Evolutionary conservation across 768 basidiomycete genomes (phyloP).

Genomic region (Boletus pseudopeckii): DNA sequence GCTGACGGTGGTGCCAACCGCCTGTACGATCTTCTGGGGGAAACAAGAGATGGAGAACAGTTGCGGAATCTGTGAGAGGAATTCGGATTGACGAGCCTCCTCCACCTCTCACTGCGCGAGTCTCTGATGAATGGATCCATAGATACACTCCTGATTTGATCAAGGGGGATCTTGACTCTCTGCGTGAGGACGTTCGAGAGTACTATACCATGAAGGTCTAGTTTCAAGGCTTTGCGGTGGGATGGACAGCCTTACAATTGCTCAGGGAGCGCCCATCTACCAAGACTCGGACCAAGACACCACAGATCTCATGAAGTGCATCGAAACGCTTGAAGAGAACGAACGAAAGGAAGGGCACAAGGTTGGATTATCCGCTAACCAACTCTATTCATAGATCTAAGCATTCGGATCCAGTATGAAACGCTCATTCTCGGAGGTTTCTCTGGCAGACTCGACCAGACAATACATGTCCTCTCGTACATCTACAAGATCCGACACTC

Average conservation of each 20-base stretch:
- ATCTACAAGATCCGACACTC: conserved; percentile 73
- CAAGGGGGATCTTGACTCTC: conserved; percentile 92
- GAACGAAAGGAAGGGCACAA: conserved; percentile 43
- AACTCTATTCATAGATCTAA: not conserved
- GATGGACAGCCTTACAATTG: not conserved
- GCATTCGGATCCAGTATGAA: conserved; percentile 45
- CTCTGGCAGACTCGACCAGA: conserved; percentile 91
- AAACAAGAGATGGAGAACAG: conserved; percentile 1
- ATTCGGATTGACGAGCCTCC: not conserved
- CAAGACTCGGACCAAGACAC: conserved; percentile 73
- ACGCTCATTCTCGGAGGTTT: conserved; percentile 85
- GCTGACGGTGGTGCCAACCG: conserved; percentile 91
- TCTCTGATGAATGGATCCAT: not conserved
- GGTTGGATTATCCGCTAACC: conserved; percentile 27
- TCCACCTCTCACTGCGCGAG: not conserved
- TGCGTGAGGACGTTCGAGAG: conserved; percentile 66
- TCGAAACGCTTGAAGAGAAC: conserved; percentile 55
- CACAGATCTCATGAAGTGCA: conserved; percentile 97
- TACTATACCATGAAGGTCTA: conserved; percentile 65
- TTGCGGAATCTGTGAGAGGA: conserved; percentile 16
- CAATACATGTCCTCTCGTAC: conserved; percentile 82
- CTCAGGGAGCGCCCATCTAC: conserved; percentile 63
- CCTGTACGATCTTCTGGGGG: conserved; percentile 54
- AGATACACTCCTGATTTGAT: conserved; percentile 83
- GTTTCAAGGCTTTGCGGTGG: not conserved